Evolutionary conservation across 2,329 filamentous ascomycete genomes (phyloP), one percentile per base, ranked within the genome.

Genomic region (Claviceps pazoutovae): DNA sequence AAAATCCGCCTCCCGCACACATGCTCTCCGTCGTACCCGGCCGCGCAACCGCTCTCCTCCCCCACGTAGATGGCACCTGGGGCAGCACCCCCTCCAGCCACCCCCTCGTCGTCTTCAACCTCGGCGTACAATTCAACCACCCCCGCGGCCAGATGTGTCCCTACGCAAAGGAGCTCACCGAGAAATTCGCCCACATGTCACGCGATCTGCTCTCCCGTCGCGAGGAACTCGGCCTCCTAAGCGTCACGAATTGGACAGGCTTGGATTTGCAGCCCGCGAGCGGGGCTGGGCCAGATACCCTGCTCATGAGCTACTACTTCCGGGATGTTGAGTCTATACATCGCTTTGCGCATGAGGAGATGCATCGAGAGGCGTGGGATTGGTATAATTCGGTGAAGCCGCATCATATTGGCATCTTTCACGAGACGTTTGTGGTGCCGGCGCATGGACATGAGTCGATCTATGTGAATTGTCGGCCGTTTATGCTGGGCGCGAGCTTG

Each of bases 291-390:
- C 65, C 69, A 51, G 71, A 70, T 55, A 69, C 71, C 7, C 56
- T 75, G 53, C 55, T 75, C 54, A 57, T 58, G 2, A 65, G 75
- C 37, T 70, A 69, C 58, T 80, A 79, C 66, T 81, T 80, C 62
- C 66, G 68, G 38, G 65, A 68, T 51, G 53, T 73, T 16, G 73
- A 73, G 42, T 68, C 69, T 14, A 59, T 81, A 16, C 71, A 80
- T 58, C 62, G 61, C 16, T 81, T 77, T 55, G 76, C 78, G 1
- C 72, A 78, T 49, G 68, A 67, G 46, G 58, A 66, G 6, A 51
- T 71, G 8, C 78, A 81, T 58, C 67, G 71, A 13, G 60, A 67
- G 39, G 71, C 62, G 0, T 76, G 74, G 75, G 68, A 73, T 46
- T 79, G 71, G 71, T 76, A 71, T 61, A 67, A 69, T 51, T 61